Evolutionary conservation across 2,329 filamentous ascomycete species (phyloP).

Genomic region (Botrytis elliptica): DNA sequence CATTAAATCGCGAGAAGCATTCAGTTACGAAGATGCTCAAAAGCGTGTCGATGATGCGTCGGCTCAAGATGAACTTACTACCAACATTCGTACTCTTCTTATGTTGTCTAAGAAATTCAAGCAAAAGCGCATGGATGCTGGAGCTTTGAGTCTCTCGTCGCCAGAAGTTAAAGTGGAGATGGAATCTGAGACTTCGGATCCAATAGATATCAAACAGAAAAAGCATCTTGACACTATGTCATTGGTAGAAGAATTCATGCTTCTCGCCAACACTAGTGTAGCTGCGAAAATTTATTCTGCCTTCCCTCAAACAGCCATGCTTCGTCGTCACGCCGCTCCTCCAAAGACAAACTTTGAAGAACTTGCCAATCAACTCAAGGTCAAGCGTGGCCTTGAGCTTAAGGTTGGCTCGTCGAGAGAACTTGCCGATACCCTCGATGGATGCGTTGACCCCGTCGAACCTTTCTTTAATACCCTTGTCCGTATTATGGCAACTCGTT

Average conservation of each 20-base stretch:
- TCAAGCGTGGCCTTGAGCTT: slow-evolving; percentile 79
- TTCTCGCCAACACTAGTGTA: slow-evolving; percentile 95
- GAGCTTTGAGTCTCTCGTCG: slow-evolving; percentile 92
- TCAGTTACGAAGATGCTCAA: slow-evolving; percentile 96
- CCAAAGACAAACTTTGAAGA: slow-evolving; percentile 97
- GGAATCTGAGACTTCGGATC: slow-evolving; percentile 93
- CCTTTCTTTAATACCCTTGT: slow-evolving; percentile 99
- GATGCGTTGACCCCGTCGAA: slow-evolving; percentile 73
- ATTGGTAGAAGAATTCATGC: slow-evolving; percentile 98
- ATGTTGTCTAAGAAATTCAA: slow-evolving; percentile 89
- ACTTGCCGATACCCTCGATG: slow-evolving; percentile 89
- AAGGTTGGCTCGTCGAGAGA: slow-evolving; percentile 84
- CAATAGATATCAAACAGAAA: slow-evolving; percentile 95
- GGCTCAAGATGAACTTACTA: slow-evolving; percentile 84
- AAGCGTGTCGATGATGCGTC: slow-evolving; percentile 86
- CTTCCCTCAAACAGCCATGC: slow-evolving; percentile 92
- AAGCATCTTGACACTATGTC: slow-evolving; percentile 93
- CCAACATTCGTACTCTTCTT: slow-evolving; percentile 83
- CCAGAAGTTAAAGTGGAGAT: slow-evolving; percentile 95
- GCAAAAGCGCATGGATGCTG: slow-evolving; percentile 94
- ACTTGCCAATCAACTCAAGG: slow-evolving; percentile 83
- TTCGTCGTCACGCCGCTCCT: slow-evolving; percentile 87
- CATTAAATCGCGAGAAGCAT: slow-evolving; percentile 93
- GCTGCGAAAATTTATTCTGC: slow-evolving; percentile 85
- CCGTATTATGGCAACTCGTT: slow-evolving; percentile 94